Evolutionary conservation across 805 yeast species (phyloP), one percentile per base, ranked within the genome.

Genomic region (Yarrowia osloensis): DNA sequence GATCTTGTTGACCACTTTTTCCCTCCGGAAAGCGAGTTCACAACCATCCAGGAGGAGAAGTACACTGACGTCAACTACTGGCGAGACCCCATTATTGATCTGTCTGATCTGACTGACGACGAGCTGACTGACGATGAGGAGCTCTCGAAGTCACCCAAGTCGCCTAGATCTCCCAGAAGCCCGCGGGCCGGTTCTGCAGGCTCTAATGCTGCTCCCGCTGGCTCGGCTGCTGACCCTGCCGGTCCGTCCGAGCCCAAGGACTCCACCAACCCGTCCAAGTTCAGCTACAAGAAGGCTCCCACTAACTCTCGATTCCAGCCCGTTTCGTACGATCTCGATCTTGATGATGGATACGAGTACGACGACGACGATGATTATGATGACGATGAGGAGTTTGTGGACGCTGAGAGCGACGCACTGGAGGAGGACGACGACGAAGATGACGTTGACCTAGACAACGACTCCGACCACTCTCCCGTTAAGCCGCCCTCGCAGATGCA

Each of bases 1-100:
- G 98, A 95, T 76, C 81, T 95, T 66, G 98, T 95, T 13, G 99
- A 95, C 77, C 98, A 95, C 76, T 93, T 93, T 76, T 95, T 95
- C 82, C 99, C 99, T 9, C 97, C 98, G 0, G 89, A 86, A 52
- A 78, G 72, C 61, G 68, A 70, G 40, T 76, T 46, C 76, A 75
- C 55, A 79, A 73, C 77, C 2, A 75, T 74, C 52, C 73, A 69
- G 11, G 87, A 85, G 66, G 88, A 86, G 70, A 85, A 84, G 70
- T 95, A 81, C 75, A 90, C 91, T 8, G 99, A 95, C 77, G 90
- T 90, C 50, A 93, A 90, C 74, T 95, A 84, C 76, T 95, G 99
- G 99, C 81, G 97, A 70, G 94, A 88, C 65, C 96, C 97, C 1
- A 73, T 93, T 28, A 78, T 83, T 4, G 86, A 86, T 12, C 66